Conservation (phyloP, 2,329 filamentous ascomycete genomes). For the Volutella citrinella region DNA sequence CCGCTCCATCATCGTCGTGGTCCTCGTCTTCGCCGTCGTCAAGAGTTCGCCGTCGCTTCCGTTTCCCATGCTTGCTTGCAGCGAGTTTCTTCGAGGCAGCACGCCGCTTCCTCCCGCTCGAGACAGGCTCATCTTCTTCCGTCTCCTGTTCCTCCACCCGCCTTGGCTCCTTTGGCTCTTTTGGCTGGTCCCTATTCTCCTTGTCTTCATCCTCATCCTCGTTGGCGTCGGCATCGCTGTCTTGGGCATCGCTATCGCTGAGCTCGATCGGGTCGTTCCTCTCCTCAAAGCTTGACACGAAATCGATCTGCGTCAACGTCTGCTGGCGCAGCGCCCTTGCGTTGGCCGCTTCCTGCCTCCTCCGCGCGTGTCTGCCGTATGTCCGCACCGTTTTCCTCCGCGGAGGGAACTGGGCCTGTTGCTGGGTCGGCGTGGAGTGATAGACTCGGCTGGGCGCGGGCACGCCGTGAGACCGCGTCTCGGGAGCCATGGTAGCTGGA, state of each 20-base stretch:
- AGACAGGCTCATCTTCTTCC: slow-evolving; percentile 21
- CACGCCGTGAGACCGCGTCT: slow-evolving; percentile 36
- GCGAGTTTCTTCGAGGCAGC: slow-evolving; percentile 10
- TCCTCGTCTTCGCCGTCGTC: slow-evolving; percentile 16
- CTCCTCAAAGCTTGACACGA: slow-evolving; percentile 34
- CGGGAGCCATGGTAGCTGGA: slow-evolving; percentile 36
- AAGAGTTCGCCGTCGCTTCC: slow-evolving; percentile 27
- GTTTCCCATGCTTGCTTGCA: slow-evolving; percentile 10
- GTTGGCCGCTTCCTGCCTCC: slow-evolving; percentile 15
- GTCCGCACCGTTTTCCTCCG: slow-evolving; percentile 33
- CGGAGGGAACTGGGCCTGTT: slow-evolving; percentile 38
- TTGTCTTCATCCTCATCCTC: slow-evolving; percentile 1
- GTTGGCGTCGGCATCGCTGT: slow-evolving; percentile 12
- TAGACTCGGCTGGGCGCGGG: slow-evolving; percentile 37
- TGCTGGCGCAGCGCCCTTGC: slow-evolving; percentile 33
- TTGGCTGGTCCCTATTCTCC: slow-evolving; percentile 3
- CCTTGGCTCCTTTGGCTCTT: slow-evolving; percentile 18
- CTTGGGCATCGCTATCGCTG: slow-evolving; percentile 27
- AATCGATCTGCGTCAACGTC: slow-evolving; percentile 42
- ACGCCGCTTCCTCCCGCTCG: slow-evolving; percentile 23
- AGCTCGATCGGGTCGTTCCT: slow-evolving; percentile 24
- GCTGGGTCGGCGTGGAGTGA: slow-evolving; percentile 33
- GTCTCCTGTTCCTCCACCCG: slow-evolving; percentile 12
- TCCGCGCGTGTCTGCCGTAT: slow-evolving; percentile 28
- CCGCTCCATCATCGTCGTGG: neutral